Base-by-base conservation (phyloP, 805 yeast genomes). In the Wickerhamiella cacticola region DNA sequence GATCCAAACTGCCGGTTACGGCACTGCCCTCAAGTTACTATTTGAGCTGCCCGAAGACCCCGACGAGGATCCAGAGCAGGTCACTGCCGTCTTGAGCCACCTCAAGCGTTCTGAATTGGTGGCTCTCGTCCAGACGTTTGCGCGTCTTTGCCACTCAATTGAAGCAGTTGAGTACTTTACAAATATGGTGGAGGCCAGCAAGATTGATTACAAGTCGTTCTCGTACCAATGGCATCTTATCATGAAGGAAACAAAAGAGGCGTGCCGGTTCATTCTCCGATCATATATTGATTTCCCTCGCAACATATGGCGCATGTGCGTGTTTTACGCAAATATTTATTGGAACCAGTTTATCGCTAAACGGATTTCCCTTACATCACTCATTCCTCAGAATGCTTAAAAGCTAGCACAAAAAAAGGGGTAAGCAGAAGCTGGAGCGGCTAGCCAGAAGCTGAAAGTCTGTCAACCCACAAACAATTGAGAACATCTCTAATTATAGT, bases 1-100 rank as follows among this genome's bases (percentile, higher is more conserved):
- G 64, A 76, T 92, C 25, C 98, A 92, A 68, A 86, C 95, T 1
- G 85, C 92, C 13, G 99, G 99, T 18, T 92, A 92, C 63, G 99
- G 96, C 16, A 92, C 99, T 7, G 94, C 96, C 1, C 73, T 92
- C 59, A 92, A 92, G 63, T 75, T 89, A 21, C 68, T 92, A 50
- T 86, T 92, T 62, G 97, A 89, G 62, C 65, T 80, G 46, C 75
- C 78, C 36, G 73, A 69, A 46, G 72, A 71, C 51, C 73, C 75
- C 21, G 56, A 60, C 28, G 68, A 68, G 44, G 70, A 69, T 45
- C 62, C 60, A n/a, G 68, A 67, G 33, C 62, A 58, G 39, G 71
- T 71, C 41, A 65, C 69, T 41, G 74, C 74, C 23, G 74, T 82
- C 40, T 52, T 65, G 48, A 71, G 78, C 50, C 74, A 71, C 48